These are phyloP conservation scores for Petunia hybrid DNA, from an alignment of 305 asterid genomes.

Conservation along the genomic window DNA sequence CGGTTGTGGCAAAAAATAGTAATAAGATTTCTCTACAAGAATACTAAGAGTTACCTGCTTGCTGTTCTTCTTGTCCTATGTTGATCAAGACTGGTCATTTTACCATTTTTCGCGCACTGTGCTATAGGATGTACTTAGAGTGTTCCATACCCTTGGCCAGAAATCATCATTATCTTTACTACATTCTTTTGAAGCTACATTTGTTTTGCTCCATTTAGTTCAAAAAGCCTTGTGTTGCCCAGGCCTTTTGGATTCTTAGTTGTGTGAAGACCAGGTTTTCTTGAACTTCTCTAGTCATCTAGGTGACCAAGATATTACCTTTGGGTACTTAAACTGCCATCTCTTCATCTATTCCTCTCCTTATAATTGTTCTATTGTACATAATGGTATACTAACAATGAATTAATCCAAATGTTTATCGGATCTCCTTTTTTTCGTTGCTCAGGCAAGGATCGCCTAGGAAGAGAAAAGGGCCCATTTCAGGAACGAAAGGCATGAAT, in stretches of 20 bases:
- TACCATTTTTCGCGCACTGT: not conserved
- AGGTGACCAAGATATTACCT: not conserved
- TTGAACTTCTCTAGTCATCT: not conserved
- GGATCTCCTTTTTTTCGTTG: constrained; percentile 27
- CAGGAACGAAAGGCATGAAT: constrained; percentile 84
- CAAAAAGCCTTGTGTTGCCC: not conserved
- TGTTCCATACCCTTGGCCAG: not conserved
- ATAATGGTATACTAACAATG: not conserved
- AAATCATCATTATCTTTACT: not conserved
- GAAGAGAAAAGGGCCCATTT: constrained; percentile 86
- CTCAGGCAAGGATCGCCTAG: constrained; percentile 94
- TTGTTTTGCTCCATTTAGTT: not conserved
- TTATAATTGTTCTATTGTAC: not conserved
- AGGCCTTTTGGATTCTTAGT: not conserved
- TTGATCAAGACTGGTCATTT: not conserved
- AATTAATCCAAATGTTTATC: not conserved
- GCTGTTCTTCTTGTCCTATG: not conserved
- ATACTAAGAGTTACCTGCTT: not conserved
- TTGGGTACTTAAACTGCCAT: not conserved
- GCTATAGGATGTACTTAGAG: not conserved
- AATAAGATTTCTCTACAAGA: not conserved
- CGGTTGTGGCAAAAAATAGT: not conserved
- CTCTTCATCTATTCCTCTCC: not conserved
- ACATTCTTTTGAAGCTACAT: not conserved
- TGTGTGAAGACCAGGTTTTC: not conserved